Evolutionary conservation across 768 basidiomycete genomes (phyloP).

Genomic region (Kwoniella dejecticola): DNA sequence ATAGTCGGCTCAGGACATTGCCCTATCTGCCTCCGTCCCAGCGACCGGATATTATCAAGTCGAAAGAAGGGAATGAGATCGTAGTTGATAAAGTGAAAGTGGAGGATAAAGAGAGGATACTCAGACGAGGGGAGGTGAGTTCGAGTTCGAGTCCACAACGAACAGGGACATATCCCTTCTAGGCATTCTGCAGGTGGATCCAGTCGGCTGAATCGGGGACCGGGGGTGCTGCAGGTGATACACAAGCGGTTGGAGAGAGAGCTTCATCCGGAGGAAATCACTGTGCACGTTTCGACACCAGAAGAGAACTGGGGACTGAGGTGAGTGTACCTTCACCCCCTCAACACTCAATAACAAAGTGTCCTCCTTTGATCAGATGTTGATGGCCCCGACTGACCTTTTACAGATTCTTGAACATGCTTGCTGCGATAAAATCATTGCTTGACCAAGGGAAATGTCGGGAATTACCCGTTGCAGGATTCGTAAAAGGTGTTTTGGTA

Average conservation of each 20-base stretch:
- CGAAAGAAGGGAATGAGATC: slow-evolving; percentile 51
- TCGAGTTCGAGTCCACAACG: background rate
- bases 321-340: too few relatives aligned
- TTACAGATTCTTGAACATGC: slow-evolving; percentile 71
- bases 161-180: background rate
- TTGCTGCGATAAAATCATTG: slow-evolving; percentile 66
- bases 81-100: slow-evolving; percentile 50
- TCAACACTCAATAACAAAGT: too few relatives aligned
- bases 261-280: slow-evolving; percentile 64
- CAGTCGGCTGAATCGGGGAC: background rate
- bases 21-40: slow-evolving; percentile 46
- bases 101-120: slow-evolving; percentile 52
- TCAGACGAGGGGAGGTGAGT: slow-evolving; percentile 52
- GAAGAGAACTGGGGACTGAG: slow-evolving; percentile 79
- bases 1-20: slow-evolving; percentile 50
- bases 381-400: background rate
- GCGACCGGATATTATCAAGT: slow-evolving; percentile 50
- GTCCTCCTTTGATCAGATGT: too few relatives aligned
- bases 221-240: slow-evolving; percentile 67
- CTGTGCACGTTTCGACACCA: slow-evolving; percentile 60
- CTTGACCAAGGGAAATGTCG: slow-evolving; percentile 60
- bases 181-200: background rate
- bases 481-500: slow-evolving; percentile 67
- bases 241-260: slow-evolving; percentile 78
- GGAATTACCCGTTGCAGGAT: slow-evolving; percentile 81